Base-by-base conservation (phyloP, 352 stramenopile species). In the Halophytophthora batemanensis region DNA sequence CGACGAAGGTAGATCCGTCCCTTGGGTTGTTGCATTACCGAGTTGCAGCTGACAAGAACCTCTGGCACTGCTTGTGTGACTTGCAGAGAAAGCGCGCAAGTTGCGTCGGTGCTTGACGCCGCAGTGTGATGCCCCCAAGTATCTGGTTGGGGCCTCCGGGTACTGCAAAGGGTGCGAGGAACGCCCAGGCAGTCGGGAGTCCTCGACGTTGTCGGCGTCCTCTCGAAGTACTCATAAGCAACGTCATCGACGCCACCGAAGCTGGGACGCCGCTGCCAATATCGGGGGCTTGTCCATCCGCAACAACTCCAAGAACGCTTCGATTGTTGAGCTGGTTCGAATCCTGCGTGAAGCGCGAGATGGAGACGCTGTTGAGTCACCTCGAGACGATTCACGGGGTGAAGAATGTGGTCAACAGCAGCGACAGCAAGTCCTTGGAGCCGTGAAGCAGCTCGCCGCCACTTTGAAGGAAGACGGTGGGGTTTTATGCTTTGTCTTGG, bases 111-210 rank as follows among this genome's bases (percentile, higher is more conserved):
- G 81, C n/a, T 57, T 89, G 29, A 88, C 76, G 10, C 65, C 76
- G 25, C 62, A 79, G 10, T 91, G 81, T 28, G 81, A 91, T 51
- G 81, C 81, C 2, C 77, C 81, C 31, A 59, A 52, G 28, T 88
- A 81, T 58, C 59, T 91, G 1, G 61, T 91, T 15, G 69, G 75
- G 6, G 4, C 53, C 4, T 88, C 76, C 0, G 81, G 81, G 0
- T 90, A 80, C 39, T 91, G 81, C 53, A 64, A 76, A 45, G 70
- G 82, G 34, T 88, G 77, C 43, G 69, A 87, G 47, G 74, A 62
- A 31, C 44, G 40, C 14, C 6, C 39, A 40, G 45, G 59, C 18
- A 56, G 33, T 42, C 8, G 19, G 2, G 50, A 22, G n/a, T 15
- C 50, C 18, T 39, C 43, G 2, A 3, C 6, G 5, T 25, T 6